These are phyloP conservation scores for Pouteria glomerata DNA, from an alignment of 148 eudicot species.

Conservation along the genomic window DNA sequence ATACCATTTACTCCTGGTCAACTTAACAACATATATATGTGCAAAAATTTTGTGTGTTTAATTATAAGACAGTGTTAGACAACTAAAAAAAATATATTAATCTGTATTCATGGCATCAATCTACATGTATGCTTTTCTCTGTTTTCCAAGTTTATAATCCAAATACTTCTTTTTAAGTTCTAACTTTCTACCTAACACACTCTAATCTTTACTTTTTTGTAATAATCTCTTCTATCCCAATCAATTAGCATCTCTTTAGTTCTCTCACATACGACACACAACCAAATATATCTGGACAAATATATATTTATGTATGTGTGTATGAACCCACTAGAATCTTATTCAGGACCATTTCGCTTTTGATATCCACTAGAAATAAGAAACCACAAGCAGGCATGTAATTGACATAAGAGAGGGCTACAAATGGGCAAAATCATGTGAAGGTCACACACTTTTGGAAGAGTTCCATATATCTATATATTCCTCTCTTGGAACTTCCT, in stretches of 20 bases:
- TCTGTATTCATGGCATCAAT: too few species aligned
- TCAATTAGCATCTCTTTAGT: neutral
- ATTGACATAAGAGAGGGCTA: constrained; percentile 21
- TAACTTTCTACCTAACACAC: constrained; percentile 13
- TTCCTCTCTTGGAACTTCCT: constrained; percentile 10
- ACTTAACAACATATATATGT: too few species aligned
- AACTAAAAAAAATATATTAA: too few species aligned
- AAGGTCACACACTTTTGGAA: constrained; percentile 11
- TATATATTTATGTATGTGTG: neutral
- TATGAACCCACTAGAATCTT: constrained; percentile 9
- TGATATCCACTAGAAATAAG: constrained; percentile 14
- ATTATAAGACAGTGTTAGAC: too few species aligned
- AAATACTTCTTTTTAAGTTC: constrained; percentile 16
- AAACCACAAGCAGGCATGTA: constrained; percentile 17
- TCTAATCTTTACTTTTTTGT: neutral
- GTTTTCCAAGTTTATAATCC: constrained; percentile 6
- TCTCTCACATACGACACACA: neutral
- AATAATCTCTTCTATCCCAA: neutral
- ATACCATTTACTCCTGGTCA: too few species aligned
- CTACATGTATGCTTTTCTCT: neutral
- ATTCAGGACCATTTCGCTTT: constrained; percentile 22
- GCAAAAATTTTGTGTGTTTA: too few species aligned
- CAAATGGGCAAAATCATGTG: constrained; percentile 24
- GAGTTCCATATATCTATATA: constrained; percentile 7
- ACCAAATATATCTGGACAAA: neutral